Percentiles rank a stretch among this genome's conserved stretches.
These are phyloP conservation scores for Coemansia sp. DNA, from an alignment of 192 early-diverging fungal genomes.

Conservation along the genomic window DNA sequence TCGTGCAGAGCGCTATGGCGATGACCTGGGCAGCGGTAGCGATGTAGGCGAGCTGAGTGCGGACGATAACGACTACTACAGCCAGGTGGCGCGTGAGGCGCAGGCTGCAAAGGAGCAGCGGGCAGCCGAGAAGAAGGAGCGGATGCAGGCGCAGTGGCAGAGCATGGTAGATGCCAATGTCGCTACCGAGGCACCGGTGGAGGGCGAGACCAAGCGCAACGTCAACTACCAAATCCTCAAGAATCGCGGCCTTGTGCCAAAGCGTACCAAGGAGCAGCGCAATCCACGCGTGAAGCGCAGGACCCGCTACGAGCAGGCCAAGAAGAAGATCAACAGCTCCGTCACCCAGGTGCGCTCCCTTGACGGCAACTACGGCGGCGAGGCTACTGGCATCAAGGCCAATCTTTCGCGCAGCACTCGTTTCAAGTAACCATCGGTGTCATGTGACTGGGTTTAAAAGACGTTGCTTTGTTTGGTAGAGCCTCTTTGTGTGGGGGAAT, in stretches of 20 bases:
- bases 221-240: conserved; percentile 88
- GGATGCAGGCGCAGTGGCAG: conserved; percentile 43
- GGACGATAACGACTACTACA: conserved; percentile 59
- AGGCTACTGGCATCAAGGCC: conserved; percentile 91
- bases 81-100: conserved; percentile 53
- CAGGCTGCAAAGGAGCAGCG: conserved; percentile 43
- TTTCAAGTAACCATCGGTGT: too few relatives aligned
- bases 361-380: conserved; percentile 82
- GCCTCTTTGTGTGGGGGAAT: too few relatives aligned
- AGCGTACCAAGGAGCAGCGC: conserved; percentile 86
- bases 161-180: conserved; percentile 45
- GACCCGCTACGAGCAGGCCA: conserved; percentile 81
- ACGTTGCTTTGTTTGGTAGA: too few relatives aligned
- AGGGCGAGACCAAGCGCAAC: conserved; percentile 65
- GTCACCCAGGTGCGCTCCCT: conserved; percentile 68
- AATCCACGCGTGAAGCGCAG: conserved; percentile 94
- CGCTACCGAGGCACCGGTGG: conserved; percentile 52
- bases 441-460: too few relatives aligned
- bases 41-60: conserved; percentile 37
- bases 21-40: conserved; percentile 58
- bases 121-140: conserved; percentile 55
- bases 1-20: conserved; percentile 28
- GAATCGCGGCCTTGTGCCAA: conserved; percentile 93
- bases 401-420: conserved; percentile 77
- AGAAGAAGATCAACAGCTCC: conserved; percentile 85